Conservation (phyloP, 208 protist species). For the Acanthamoeba sp. region DNA sequence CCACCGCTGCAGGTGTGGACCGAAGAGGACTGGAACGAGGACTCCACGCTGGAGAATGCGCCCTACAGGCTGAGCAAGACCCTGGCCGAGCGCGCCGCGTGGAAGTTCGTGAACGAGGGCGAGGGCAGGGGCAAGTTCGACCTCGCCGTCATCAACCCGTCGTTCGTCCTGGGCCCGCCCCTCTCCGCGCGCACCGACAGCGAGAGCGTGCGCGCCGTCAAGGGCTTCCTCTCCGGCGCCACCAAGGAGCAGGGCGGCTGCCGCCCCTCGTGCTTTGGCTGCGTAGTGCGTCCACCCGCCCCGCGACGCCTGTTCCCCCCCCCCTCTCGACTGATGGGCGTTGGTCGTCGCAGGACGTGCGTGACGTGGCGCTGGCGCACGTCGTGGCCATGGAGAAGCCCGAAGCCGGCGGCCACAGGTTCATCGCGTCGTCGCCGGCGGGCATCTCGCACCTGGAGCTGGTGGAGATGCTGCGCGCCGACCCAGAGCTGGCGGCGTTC, state of each 20-base stretch:
- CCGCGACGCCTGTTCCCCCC: neutral
- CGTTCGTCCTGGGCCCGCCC: slow-evolving; percentile 16
- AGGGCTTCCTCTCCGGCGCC: slow-evolving; percentile 46
- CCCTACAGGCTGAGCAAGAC: slow-evolving; percentile 53
- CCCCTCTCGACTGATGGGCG: too few species aligned
- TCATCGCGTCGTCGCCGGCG: slow-evolving; percentile 1
- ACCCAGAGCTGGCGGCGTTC: neutral
- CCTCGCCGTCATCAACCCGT: slow-evolving; percentile 40
- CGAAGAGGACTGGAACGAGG: slow-evolving; percentile 59
- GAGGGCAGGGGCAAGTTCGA: neutral
- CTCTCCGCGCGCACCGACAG: slow-evolving; percentile 18
- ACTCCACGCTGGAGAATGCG: neutral
- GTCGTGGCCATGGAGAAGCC: slow-evolving; percentile 16
- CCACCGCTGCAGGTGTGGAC: neutral
- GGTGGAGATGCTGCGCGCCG: slow-evolving; percentile 1
- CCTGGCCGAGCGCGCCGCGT: slow-evolving; percentile 22
- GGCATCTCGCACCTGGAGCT: slow-evolving; percentile 40
- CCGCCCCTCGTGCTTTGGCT: neutral
- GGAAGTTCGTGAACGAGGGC: slow-evolving; percentile 4
- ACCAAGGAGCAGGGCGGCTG: neutral
- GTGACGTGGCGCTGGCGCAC: slow-evolving; percentile 46
- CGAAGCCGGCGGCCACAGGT: neutral
- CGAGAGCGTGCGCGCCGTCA: slow-evolving; percentile 7
- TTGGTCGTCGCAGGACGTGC: neutral
- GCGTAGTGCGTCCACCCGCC: neutral